Evolutionary conservation across 169 alveolate genomes (phyloP).

Genomic region (Miamiensis avidus): DNA sequence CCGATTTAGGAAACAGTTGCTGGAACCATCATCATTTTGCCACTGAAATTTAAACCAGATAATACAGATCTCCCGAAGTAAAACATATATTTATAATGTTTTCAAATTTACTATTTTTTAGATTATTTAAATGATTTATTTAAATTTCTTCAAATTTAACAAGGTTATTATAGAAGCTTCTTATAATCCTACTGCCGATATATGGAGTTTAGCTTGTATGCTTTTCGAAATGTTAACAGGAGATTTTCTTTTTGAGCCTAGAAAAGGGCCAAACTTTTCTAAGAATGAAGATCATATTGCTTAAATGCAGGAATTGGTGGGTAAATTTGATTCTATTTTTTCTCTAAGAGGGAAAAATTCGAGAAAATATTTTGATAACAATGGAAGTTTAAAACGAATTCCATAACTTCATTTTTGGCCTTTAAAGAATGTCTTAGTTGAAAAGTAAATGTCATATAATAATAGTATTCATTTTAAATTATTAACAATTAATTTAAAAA

Average conservation of each 20-base stretch:
- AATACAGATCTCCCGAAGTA: slow-evolving; percentile 98
- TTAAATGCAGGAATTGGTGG: slow-evolving; percentile 91
- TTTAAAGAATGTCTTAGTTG: slow-evolving; percentile 81
- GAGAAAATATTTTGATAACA: slow-evolving; percentile 29
- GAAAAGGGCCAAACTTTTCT: slow-evolving; percentile 83
- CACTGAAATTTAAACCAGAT: slow-evolving; percentile 97
- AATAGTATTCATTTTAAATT: background rate
- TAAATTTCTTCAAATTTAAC: background rate
- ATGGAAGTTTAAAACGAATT: slow-evolving; percentile 37
- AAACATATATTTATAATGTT: slow-evolving; percentile 1
- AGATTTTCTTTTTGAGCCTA: slow-evolving; percentile 98
- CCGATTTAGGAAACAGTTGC: slow-evolving; percentile 98
- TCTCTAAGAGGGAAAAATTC: slow-evolving; percentile 82
- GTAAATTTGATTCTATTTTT: slow-evolving; percentile 90
- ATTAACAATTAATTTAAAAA: background rate
- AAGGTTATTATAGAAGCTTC: slow-evolving; percentile 90
- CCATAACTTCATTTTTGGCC: slow-evolving; percentile 56
- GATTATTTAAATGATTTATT: no score
- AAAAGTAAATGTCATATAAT: slow-evolving; percentile 81
- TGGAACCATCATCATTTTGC: slow-evolving; percentile 97
- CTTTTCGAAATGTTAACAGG: slow-evolving; percentile 98
- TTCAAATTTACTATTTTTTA: no score
- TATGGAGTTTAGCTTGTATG: slow-evolving; percentile 99
- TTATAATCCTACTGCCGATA: slow-evolving; percentile 96
- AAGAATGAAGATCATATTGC: slow-evolving; percentile 94